Base-by-base conservation (phyloP, 768 basidiomycete species). In the Hebeloma cylindrosporum region DNA sequence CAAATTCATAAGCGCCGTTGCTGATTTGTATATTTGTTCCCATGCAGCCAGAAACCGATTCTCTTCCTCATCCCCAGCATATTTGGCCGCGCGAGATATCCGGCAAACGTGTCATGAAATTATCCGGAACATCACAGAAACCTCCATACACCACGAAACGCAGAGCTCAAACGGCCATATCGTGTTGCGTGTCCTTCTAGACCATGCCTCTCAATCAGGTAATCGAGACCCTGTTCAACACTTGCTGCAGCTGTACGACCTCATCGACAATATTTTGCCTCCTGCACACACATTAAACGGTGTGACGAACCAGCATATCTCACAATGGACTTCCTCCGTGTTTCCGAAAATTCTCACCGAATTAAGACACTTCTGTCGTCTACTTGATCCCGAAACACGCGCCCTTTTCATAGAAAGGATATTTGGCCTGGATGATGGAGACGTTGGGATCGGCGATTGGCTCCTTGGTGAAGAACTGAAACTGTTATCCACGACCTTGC, bases 361-460 rank as follows among this genome's bases (percentile, higher is more conserved):
- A 31, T 53, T 88, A 7, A 68, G 61, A 45, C 40, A 60, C 1
- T 88, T 89, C 62, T 74, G 82, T 57, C 70, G 67, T 5, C 62
- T 74, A 4, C 65, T 89, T 23, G 79, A 83, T 43, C 68, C 76
- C 2, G 76, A 80, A 43, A 76, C 68, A 31, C 79, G 75, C 57
- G 64, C 72, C 2, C 69, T 72, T 28, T 59, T 89, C 18, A 57
- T 88, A 20, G 64, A 72, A 35, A 72, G 79, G 4, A 69, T 90
- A 2, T 67, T 77, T 16, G 66, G 60, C 13, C 61, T 89, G 10
- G 88, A 91, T 50, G 60, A 69, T 4, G 80, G 78, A 2, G 60
- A 70, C 18, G 62, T 77, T 16, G 81, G 80, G 3, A 63, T 85
- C 2, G 83, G 78, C 13, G 82, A 85, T 47, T 91, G 86, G 85